Evolutionary conservation across 1,284 basidiomycete genomes (phyloP), one percentile per base, ranked within the genome.

Genomic region (Naganishia sp.): DNA sequence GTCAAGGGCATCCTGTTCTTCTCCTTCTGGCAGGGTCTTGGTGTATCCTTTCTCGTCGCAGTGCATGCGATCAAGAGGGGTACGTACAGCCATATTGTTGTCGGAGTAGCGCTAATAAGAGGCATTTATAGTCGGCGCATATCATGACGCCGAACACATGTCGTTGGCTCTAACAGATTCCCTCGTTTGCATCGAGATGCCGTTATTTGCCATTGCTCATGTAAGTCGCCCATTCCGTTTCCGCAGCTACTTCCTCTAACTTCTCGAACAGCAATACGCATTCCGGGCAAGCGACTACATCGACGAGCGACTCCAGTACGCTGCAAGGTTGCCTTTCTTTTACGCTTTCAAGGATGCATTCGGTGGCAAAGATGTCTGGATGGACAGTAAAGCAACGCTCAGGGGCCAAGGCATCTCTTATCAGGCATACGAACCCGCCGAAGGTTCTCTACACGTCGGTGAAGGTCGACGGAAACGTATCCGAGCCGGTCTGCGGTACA

Each of bases 1-100:
- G 92, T 99, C 73, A 98, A 99, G 77, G 94, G 93, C 55, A 94
- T 99, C 71, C 84, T 99, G 50, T 97, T 98, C 83, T 95, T 96
- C 80, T 94, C 90, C 0, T 99, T 99, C 82, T 99, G 95, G 95
- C 95, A 99, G 77, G 86, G 89, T 16, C 86, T 97, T 52, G 85
- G 78, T 52, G 87, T 99, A 63, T 94, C 93, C 33, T 86, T 93
- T 72, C 85, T 98, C 23, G 95, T 97, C 48, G 89, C 93, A 1
- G 83, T 89, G 0, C 86, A 88, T 1, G 82, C 84, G 52, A 90
- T 99, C 76, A 87, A 82, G 42, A 84, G 84, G 56, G 86, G 81
- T 81, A 55, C 66, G 79, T 28, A 44, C 2, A 3, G 6, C 18
- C 2, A 7, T 13, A 42, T 60, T 5, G 23, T 6, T n/a, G 3